Evolutionary conservation across 2,329 filamentous ascomycete species (phyloP).

Genomic region (Phaeosphaeriaceae sp.): DNA sequence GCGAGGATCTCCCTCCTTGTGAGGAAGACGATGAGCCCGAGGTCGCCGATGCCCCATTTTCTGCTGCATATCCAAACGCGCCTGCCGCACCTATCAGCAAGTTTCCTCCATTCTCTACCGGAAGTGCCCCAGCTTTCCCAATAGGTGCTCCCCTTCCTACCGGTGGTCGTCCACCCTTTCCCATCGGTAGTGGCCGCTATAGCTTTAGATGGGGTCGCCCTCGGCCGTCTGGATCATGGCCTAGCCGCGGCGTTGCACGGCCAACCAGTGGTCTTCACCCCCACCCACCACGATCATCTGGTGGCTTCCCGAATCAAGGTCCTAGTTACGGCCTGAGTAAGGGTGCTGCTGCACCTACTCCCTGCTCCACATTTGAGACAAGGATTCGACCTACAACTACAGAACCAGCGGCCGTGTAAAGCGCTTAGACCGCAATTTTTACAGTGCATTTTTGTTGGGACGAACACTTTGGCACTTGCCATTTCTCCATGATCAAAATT

Average conservation of each 20-base stretch:
- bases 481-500: not conserved
- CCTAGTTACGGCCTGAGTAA: conserved; percentile 11
- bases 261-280: conserved; percentile 9
- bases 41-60: not conserved
- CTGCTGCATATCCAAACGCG: conserved; percentile 2
- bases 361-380: conserved; percentile 28
- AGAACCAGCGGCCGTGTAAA: conserved; percentile 3
- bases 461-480: not conserved
- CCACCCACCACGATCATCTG: conserved; percentile 8
- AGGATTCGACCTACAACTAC: conserved; percentile 29
- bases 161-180: not conserved
- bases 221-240: conserved; percentile 23
- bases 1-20: conserved; percentile 12
- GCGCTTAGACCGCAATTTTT: not conserved
- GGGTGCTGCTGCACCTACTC: conserved; percentile 17
- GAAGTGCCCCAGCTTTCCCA: not conserved
- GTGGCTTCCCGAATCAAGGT: conserved; percentile 11
- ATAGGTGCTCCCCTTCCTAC: conserved; percentile 6
- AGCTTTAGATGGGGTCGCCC: conserved; percentile 25
- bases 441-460: not conserved
- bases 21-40: conserved; percentile 3
- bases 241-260: conserved; percentile 2
- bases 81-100: conserved; percentile 1
- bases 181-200: conserved; percentile 11
- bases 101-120: conserved; percentile 1